Evolutionary conservation across 2,329 filamentous ascomycete species (phyloP).

Genomic region (Diaporthe humulicola): DNA sequence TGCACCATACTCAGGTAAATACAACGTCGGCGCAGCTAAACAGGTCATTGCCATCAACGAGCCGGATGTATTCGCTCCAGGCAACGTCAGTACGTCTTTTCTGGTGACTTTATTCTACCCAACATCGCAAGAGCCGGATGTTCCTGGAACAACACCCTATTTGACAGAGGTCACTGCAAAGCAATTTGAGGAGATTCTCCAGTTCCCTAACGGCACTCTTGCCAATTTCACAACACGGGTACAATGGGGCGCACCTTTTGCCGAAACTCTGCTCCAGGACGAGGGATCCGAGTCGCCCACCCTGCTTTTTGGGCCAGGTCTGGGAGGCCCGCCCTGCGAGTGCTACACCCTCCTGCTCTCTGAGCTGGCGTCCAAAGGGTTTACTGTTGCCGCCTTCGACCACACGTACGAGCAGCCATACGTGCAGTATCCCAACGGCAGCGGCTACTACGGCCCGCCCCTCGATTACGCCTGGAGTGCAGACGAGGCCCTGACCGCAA

Average conservation of each 20-base stretch:
- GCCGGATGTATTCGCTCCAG: background rate
- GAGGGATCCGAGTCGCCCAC: constrained; percentile 6
- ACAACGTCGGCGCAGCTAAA: constrained; percentile 14
- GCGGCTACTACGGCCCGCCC: constrained; percentile 20
- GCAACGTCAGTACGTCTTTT: constrained; percentile 17
- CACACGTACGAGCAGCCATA: constrained; percentile 38
- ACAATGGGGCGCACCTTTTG: constrained; percentile 13
- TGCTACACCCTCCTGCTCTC: constrained; percentile 34
- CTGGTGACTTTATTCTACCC: constrained; percentile 26
- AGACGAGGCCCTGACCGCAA: background rate
- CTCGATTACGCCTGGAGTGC: background rate
- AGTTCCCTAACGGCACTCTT: constrained; percentile 5
- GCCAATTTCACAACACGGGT: constrained; percentile 15
- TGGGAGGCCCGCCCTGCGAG: constrained; percentile 21
- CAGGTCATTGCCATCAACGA: constrained; percentile 7
- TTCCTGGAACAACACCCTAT: constrained; percentile 13
- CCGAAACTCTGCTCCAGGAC: background rate
- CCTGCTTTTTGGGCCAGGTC: background rate
- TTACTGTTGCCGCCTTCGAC: constrained; percentile 32
- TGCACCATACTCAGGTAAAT: constrained; percentile 21
- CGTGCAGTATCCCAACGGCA: constrained; percentile 29
- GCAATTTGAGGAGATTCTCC: background rate
- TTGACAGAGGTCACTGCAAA: constrained; percentile 4
- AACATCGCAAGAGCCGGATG: background rate
- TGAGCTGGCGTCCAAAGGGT: constrained; percentile 33